These are phyloP conservation scores for Vachellia pachyceras DNA, from an alignment of 306 rosid species.

Conservation along the genomic window DNA sequence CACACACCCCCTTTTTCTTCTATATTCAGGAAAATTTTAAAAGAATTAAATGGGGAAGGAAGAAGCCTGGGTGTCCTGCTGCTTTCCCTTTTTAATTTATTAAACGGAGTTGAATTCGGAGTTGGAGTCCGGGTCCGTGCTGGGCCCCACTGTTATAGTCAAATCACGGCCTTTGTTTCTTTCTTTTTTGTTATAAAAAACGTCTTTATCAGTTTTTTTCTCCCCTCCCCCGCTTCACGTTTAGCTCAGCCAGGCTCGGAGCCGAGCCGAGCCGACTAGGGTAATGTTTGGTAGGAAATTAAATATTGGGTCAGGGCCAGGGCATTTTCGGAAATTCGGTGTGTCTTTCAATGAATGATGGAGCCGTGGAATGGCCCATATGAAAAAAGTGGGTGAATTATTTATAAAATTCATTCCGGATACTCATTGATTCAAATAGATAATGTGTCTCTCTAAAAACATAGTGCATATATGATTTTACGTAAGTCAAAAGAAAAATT, in stretches of 20 bases:
- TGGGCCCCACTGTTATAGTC: conserved; percentile 59
- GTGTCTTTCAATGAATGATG: conserved; percentile 4
- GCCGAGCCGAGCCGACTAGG: background rate
- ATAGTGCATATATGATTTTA: too few relatives aligned
- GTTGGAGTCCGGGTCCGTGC: conserved; percentile 70
- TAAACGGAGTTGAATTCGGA: conserved; percentile 55
- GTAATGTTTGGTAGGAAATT: conserved; percentile 40
- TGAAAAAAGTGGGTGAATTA: background rate
- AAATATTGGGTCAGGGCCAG: conserved; percentile 24
- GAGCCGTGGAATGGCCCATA: background rate
- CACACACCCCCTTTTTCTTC: background rate
- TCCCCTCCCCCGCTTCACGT: background rate
- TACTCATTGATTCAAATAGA: too few relatives aligned
- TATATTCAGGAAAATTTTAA: background rate
- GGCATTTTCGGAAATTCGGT: conserved; percentile 38
- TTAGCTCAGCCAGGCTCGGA: conserved; percentile 45
- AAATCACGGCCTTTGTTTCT: conserved; percentile 56
- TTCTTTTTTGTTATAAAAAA: conserved; percentile 4
- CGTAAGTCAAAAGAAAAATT: too few relatives aligned
- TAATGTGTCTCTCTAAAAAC: too few relatives aligned
- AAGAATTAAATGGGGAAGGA: background rate
- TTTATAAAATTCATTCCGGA: too few relatives aligned
- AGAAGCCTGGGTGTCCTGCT: conserved; percentile 44
- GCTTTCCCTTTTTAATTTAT: conserved; percentile 36
- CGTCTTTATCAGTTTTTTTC: too few relatives aligned